Evolutionary conservation across 2,329 filamentous ascomycete genomes (phyloP).

Genomic region (Colletotrichum liaoningense): DNA sequence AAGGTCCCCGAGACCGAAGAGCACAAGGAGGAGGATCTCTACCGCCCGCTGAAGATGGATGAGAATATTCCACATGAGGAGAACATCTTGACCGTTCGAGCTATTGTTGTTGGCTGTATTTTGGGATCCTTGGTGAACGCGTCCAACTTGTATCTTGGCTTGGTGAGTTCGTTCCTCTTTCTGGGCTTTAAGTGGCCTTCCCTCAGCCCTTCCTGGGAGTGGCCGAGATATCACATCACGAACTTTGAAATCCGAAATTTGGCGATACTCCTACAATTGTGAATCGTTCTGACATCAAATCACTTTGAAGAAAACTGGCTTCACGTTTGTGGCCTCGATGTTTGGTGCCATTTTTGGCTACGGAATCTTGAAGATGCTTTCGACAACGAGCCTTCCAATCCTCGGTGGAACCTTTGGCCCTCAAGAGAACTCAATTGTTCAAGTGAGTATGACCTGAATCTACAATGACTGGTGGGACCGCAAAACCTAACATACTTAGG

Average conservation of each 20-base stretch:
- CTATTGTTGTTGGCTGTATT: conserved; percentile 64
- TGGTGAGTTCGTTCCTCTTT: neutral
- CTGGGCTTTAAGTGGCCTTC: too few species aligned
- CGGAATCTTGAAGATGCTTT: conserved; percentile 66
- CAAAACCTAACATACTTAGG: conserved; percentile 50
- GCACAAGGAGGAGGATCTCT: conserved; percentile 51
- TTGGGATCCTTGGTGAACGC: conserved; percentile 71
- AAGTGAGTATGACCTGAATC: neutral
- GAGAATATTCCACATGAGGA: conserved; percentile 51
- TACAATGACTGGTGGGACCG: too few species aligned
- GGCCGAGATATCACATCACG: too few species aligned
- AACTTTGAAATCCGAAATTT: neutral
- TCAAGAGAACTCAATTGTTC: conserved; percentile 60
- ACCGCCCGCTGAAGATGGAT: conserved; percentile 52
- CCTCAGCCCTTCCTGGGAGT: too few species aligned
- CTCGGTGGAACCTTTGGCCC: conserved; percentile 68
- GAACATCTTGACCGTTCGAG: conserved; percentile 65
- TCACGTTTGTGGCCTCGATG: conserved; percentile 60
- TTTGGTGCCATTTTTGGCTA: conserved; percentile 69
- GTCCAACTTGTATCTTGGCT: conserved; percentile 71
- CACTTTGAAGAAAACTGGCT: conserved; percentile 58
- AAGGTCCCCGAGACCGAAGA: conserved; percentile 43
- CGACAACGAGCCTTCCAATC: conserved; percentile 60
- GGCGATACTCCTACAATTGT: neutral
- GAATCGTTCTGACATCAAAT: neutral